Evolutionary conservation across 345 rosid species (phyloP), one percentile per base, ranked within the genome.

Genomic region (sweet orange (Citrus sinensis)): DNA sequence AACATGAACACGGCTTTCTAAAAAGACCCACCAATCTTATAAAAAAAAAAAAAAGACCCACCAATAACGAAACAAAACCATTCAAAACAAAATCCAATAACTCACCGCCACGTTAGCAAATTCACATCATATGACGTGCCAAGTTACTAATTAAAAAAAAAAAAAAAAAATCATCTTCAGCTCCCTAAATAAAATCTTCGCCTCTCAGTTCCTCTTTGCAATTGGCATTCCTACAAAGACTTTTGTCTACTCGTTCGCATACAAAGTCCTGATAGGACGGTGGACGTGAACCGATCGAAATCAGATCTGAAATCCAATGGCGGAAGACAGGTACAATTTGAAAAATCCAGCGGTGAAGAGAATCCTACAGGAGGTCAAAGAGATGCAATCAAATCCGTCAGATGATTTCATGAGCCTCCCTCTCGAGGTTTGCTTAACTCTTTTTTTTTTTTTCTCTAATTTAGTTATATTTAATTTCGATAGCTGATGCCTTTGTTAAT

Each of bases 391-490:
- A 34, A 91, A 92, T 86, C 99, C 98, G 0, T 94, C 98, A 40
- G 98, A 96, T 75, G 99, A 96, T 90, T 94, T 96, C 87, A 92
- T 86, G 94, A 94, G 97, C 88, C 93, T 96, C 55, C 98, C 99
- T 83, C 93, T 96, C 70, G 99, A 96, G 98, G 99, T 92, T 71
- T 61, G 65, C 11, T 9, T 17, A 9, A 17, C 5, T 46, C 20
- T 37, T 51, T 34, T n/a, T 76, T 34, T n/a, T 76, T 55, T 8
- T 5, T 55, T 3, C 37, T 35, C 5, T 37, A n/a, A 59, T 74
- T 62, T 59, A 9, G 37, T 64, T 63, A 56, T 56, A n/a, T 49
- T 19, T 17, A 17, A 46, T 76, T 76, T 34, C 32, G 51, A 32
- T 74, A 17, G 35, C 9, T 37, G 16, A 37, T 73, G 46, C 34